These are phyloP conservation scores for Rhizoclosmatium hyalinum DNA, from an alignment of 371 early-diverging fungal species.

Conservation along the genomic window DNA sequence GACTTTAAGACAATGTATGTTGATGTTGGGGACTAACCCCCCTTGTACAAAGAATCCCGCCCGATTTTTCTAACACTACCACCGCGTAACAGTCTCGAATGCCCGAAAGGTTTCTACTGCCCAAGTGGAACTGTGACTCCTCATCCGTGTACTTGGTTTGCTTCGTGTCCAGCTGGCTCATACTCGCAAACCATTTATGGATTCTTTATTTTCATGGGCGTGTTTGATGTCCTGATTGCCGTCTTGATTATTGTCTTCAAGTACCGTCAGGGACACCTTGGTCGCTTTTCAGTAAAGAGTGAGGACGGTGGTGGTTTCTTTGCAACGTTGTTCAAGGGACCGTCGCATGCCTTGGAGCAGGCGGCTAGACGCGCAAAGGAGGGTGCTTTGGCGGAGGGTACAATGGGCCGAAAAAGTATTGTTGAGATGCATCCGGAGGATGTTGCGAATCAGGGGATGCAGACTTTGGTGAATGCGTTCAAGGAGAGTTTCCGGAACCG, in stretches of 20 bases:
- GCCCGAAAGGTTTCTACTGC: conserved; percentile 32
- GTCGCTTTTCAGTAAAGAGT: not conserved
- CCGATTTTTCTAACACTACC: not conserved
- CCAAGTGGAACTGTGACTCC: conserved; percentile 35
- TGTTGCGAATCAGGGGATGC: conserved; percentile 21
- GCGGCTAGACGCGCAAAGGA: conserved; percentile 1
- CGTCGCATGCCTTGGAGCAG: conserved; percentile 5
- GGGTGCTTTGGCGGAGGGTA: conserved; percentile 8
- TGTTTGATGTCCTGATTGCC: conserved; percentile 34
- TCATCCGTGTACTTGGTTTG: conserved; percentile 33
- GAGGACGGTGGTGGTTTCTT: not conserved
- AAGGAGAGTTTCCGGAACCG: conserved; percentile 26
- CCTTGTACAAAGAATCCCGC: not conserved
- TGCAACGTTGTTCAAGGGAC: not conserved
- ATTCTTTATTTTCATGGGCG: conserved; percentile 27
- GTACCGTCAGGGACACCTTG: conserved; percentile 26
- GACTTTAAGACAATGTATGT: conserved; percentile 20
- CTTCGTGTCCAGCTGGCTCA: conserved; percentile 33
- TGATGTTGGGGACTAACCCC: not conserved
- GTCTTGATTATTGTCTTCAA: conserved; percentile 25
- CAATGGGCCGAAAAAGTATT: not conserved
- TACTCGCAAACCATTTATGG: conserved; percentile 25
- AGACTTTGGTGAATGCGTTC: conserved; percentile 27
- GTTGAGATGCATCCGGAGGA: conserved; percentile 6
- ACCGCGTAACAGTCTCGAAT: not conserved